These are phyloP conservation scores for Massariosphaeria phaeospora DNA, from an alignment of 495 filamentous ascomycete genomes.

Conservation along the genomic window DNA sequence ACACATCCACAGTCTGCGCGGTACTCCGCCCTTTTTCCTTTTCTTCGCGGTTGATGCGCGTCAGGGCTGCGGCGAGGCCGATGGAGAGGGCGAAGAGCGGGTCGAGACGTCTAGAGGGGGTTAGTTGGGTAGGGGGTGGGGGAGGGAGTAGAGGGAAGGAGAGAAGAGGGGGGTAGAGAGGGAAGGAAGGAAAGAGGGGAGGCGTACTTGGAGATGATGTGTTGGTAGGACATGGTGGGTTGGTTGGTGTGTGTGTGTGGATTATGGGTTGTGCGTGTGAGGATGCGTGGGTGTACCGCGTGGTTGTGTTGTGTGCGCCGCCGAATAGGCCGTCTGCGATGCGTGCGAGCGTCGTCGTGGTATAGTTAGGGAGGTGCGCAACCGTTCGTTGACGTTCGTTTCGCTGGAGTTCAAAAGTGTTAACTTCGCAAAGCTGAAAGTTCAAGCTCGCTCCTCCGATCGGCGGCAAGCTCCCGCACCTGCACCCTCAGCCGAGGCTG, in stretches of 20 bases:
- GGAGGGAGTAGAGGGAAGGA: neutral
- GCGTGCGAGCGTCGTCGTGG: too few species aligned
- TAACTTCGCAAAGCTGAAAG: too few species aligned
- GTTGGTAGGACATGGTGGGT: slow-evolving; percentile 16
- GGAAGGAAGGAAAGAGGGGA: neutral
- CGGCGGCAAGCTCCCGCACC: neutral
- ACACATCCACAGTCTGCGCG: slow-evolving; percentile 49
- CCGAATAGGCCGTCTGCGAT: too few species aligned
- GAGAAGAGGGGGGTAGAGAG: neutral
- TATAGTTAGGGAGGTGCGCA: too few species aligned
- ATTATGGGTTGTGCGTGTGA: too few species aligned
- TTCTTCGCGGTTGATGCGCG: slow-evolving; percentile 78
- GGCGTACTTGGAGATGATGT: slow-evolving; percentile 20
- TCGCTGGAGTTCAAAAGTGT: too few species aligned
- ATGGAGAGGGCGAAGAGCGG: slow-evolving; percentile 83
- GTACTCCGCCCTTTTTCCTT: slow-evolving; percentile 58
- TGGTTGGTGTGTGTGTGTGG: too few species aligned
- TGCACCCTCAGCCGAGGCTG: neutral
- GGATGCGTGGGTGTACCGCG: too few species aligned
- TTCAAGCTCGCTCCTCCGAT: neutral
- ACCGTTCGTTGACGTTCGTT: too few species aligned
- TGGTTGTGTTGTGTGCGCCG: too few species aligned
- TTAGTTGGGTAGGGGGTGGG: too few species aligned
- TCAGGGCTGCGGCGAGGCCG: slow-evolving; percentile 59
- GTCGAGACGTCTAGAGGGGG: slow-evolving; percentile 59